Percentiles rank a stretch among this genome's conserved stretches.
These are phyloP conservation scores for Hypoxylon fuscum DNA, from an alignment of 495 filamentous ascomycete species.

Conservation along the genomic window DNA sequence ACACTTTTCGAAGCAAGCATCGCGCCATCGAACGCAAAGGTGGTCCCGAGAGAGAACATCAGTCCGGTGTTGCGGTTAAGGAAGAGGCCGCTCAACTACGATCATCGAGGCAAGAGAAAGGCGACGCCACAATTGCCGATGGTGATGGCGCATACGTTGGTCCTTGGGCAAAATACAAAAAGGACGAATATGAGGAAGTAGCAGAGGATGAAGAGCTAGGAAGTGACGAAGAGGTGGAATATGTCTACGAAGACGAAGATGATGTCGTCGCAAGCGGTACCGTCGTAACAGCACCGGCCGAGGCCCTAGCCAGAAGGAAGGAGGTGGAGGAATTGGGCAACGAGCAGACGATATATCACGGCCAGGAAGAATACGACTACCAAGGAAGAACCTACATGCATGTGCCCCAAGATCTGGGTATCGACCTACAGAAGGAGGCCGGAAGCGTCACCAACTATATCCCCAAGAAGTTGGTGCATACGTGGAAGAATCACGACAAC, in stretches of 20 bases:
- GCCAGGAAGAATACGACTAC: slow-evolving; percentile 84
- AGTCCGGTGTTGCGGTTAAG: slow-evolving; percentile 62
- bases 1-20: slow-evolving; percentile 85
- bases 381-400: slow-evolving; percentile 94
- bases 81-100: slow-evolving; percentile 71
- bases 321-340: slow-evolving; percentile 66
- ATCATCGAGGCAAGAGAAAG: slow-evolving; percentile 80
- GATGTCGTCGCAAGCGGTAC: slow-evolving; percentile 64
- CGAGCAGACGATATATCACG: slow-evolving; percentile 91
- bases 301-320: slow-evolving; percentile 65
- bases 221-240: slow-evolving; percentile 84
- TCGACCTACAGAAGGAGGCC: slow-evolving; percentile 83
- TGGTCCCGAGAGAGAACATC: slow-evolving; percentile 53
- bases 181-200: slow-evolving; percentile 67
- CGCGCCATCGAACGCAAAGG: slow-evolving; percentile 71
- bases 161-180: slow-evolving; percentile 89
- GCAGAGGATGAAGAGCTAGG: slow-evolving; percentile 67
- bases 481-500: slow-evolving; percentile 80
- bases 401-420: slow-evolving; percentile 92
- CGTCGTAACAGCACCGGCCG: slow-evolving; percentile 60
- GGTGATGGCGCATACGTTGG: slow-evolving; percentile 89
- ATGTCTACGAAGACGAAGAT: slow-evolving; percentile 67
- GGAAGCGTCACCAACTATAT: slow-evolving; percentile 86
- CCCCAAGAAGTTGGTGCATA: slow-evolving; percentile 91
- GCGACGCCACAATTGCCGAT: slow-evolving; percentile 81